These are phyloP conservation scores for Lycium ferocissimum DNA, from an alignment of 257 asterid genomes.

Conservation along the genomic window DNA sequence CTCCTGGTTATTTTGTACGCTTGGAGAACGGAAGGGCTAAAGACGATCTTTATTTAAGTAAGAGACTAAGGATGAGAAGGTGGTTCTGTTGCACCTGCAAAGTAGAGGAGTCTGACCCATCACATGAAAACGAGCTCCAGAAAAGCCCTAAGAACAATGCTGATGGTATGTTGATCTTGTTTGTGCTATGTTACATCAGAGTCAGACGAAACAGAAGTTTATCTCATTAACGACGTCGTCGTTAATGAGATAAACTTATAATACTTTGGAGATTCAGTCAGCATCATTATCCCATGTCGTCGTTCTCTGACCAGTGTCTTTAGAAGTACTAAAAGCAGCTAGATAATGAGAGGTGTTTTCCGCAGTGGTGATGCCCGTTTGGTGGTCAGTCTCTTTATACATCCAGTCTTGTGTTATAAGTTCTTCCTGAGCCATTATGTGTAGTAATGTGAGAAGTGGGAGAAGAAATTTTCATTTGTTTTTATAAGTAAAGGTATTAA, in stretches of 20 bases:
- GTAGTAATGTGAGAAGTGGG: slow-evolving; percentile 4
- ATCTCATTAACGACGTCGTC: too few relatives aligned
- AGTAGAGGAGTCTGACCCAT: slow-evolving; percentile 28
- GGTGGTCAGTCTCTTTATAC: slow-evolving; percentile 10
- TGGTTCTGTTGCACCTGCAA: slow-evolving; percentile 38
- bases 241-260: too few relatives aligned
- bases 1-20: slow-evolving; percentile 20
- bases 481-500: too few relatives aligned
- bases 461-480: background rate
- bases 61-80: slow-evolving; percentile 35
- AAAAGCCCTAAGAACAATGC: slow-evolving; percentile 30
- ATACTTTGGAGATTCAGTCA: background rate
- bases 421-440: background rate
- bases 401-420: slow-evolving; percentile 16
- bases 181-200: slow-evolving; percentile 5
- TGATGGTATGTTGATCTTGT: slow-evolving; percentile 30
- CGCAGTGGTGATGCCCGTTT: background rate
- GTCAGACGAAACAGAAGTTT: background rate
- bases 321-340: background rate
- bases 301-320: background rate
- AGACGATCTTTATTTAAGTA: slow-evolving; percentile 27
- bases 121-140: slow-evolving; percentile 29
- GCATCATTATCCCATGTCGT: background rate
- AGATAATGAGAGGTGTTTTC: background rate
- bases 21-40: slow-evolving; percentile 26